Evolutionary conservation across 345 rosid genomes (phyloP), one percentile per base, ranked within the genome.

Genomic region (Populus deltoides): DNA sequence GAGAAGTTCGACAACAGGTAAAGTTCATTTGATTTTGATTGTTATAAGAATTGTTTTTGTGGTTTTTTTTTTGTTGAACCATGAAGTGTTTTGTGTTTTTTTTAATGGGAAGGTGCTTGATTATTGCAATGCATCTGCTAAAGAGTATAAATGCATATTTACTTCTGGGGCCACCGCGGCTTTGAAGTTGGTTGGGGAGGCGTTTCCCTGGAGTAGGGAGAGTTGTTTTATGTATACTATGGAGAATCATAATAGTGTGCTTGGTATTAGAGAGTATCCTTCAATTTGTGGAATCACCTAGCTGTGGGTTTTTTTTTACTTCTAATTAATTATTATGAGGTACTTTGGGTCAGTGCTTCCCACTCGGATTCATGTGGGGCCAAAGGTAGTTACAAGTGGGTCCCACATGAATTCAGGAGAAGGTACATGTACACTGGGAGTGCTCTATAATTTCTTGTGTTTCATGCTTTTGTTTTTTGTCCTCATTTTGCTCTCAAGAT

Each of bases 161-260:
- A 93, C 99, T 74, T 90, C 97, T n/a, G 99, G 98, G 81, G 97
- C 98, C 69, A 93, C 98, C 31, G 94, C 98, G 78, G 98, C 94
- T 1, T 70, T 96, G 85, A 96, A 93, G 86, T 87, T 96, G 76
- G 86, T 96, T 29, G 99, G 98, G 38, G 99, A 96, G 87, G 81
- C 95, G 53, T 96, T 96, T 81, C 98, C 99, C 3, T 96, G 99
- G 99, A 88, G 87, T 76, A 61, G 79, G 1, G 73, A 77, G 55
- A 90, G 98, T 84, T 79, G 82, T 78, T 96, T 87, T 83, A 84
- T 90, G 91, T 93, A 96, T 80, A 87, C 98, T 11, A 88, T 87
- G 92, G 99, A 93, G 85, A 96, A 96, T 82, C 98, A 96, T 82
- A 96, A 96, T 75, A 96, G 99, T 68, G 99, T 93, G 66, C 97